Evolutionary conservation across 2,329 filamentous ascomycete species (phyloP).

Genomic region (Microdochium trichocladiopsis): DNA sequence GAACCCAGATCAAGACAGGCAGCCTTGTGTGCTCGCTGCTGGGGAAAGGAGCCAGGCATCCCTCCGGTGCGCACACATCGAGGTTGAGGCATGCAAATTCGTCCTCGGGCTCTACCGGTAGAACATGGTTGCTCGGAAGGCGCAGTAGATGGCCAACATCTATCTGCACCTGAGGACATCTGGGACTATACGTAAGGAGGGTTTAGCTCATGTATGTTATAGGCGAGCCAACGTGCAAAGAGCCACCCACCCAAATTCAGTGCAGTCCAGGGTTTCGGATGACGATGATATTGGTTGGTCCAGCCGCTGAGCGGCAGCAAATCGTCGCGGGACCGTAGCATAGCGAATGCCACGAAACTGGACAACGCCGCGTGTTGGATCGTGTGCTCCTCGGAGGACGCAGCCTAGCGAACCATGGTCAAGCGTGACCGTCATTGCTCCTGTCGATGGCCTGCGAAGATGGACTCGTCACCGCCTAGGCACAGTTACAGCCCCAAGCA

Average conservation of each 20-base stretch:
- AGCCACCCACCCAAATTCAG: constrained; percentile 1
- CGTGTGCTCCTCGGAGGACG: neutral
- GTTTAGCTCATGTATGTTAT: no score
- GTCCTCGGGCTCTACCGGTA: constrained; percentile 21
- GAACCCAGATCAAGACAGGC: constrained; percentile 37
- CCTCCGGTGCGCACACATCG: constrained; percentile 24
- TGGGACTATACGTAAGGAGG: constrained; percentile 19
- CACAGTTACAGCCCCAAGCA: no score
- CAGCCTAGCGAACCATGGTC: neutral
- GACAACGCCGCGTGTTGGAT: neutral
- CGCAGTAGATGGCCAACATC: constrained; percentile 35
- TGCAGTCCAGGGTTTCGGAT: constrained; percentile 1
- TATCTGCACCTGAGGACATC: constrained; percentile 30
- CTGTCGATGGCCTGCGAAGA: no score
- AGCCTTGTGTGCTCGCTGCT: constrained; percentile 5
- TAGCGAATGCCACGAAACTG: constrained; percentile 4
- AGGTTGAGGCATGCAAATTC: constrained; percentile 36
- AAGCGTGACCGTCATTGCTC: neutral
- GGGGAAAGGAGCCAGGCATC: neutral
- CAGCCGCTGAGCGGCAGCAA: constrained; percentile 1
- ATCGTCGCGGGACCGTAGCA: constrained; percentile 2
- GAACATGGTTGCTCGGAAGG: constrained; percentile 22
- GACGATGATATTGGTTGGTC: neutral
- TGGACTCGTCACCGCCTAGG: no score
- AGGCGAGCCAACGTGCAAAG: neutral